Percentiles rank a stretch among this genome's conserved stretches.
These are phyloP conservation scores for Solanum chacoense DNA, from an alignment of 305 asterid species.

Conservation along the genomic window DNA sequence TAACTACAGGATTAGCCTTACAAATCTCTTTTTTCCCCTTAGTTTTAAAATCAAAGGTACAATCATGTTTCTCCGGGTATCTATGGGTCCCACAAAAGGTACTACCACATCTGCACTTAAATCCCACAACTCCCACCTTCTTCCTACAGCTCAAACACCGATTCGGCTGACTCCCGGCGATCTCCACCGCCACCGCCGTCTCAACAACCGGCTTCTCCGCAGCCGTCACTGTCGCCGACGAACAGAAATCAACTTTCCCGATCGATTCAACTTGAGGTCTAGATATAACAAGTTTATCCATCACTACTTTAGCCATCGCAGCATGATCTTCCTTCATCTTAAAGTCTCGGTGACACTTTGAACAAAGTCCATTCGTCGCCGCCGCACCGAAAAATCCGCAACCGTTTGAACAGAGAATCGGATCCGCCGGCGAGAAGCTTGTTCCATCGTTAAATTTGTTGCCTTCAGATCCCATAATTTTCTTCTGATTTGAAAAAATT, in stretches of 20 bases:
- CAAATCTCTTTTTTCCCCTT: conserved; percentile 15
- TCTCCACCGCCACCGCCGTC: neutral
- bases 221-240: neutral
- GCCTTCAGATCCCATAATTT: conserved; percentile 28
- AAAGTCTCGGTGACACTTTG: conserved; percentile 31
- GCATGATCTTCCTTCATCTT: conserved; percentile 20
- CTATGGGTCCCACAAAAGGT: conserved; percentile 31
- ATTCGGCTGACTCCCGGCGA: neutral
- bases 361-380: conserved; percentile 37
- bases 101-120: conserved; percentile 25
- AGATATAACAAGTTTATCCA: conserved; percentile 14
- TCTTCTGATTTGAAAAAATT: neutral
- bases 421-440: conserved; percentile 29
- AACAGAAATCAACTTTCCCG: neutral
- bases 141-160: conserved; percentile 13
- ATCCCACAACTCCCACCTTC: conserved; percentile 27
- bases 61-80: conserved; percentile 27
- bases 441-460: conserved; percentile 29
- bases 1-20: conserved; percentile 24
- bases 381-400: conserved; percentile 48
- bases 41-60: conserved; percentile 24
- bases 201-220: neutral
- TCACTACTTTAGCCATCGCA: conserved; percentile 23
- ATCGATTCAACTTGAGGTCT: neutral
- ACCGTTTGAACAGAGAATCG: conserved; percentile 29